Conservation (phyloP, 371 early-diverging fungal genomes). For the Paraphysoderma sedebokerense region DNA sequence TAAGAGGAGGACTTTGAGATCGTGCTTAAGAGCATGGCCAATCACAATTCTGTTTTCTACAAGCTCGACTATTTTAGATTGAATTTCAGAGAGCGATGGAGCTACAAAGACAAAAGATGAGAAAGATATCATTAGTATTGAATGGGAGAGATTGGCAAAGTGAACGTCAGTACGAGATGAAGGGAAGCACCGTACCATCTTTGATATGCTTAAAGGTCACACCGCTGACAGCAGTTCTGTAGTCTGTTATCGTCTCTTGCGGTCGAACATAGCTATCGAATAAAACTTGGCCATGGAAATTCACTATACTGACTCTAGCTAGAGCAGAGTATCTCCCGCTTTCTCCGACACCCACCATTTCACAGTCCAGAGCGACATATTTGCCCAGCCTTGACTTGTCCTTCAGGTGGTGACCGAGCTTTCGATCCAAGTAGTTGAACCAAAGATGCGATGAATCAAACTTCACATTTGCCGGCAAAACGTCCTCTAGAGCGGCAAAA, state of each 20-base stretch:
- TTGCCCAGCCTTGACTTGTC: slow-evolving; percentile 36
- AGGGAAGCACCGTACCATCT: slow-evolving; percentile 17
- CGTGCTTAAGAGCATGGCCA: slow-evolving; percentile 81
- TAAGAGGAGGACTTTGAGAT: slow-evolving; percentile 57
- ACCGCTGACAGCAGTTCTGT: slow-evolving; percentile 82
- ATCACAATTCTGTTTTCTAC: slow-evolving; percentile 68
- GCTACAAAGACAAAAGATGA: slow-evolving; percentile 13
- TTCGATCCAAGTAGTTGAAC: neutral
- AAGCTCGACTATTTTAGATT: slow-evolving; percentile 51
- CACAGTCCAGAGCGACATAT: slow-evolving; percentile 90
- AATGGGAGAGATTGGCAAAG: neutral
- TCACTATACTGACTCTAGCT: slow-evolving; percentile 83
- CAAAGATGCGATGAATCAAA: too few species aligned
- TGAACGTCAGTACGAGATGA: slow-evolving; percentile 1
- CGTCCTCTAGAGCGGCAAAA: too few species aligned
- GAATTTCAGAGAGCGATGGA: slow-evolving; percentile 51
- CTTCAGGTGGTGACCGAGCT: too few species aligned
- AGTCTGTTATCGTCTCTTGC: slow-evolving; percentile 71
- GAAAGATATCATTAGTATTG: neutral
- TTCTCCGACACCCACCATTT: slow-evolving; percentile 94
- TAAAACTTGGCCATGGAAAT: slow-evolving; percentile 72
- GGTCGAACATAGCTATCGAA: slow-evolving; percentile 76
- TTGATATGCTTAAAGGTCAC: slow-evolving; percentile 59
- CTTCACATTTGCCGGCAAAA: too few species aligned
- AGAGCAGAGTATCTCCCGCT: slow-evolving; percentile 60